These are phyloP conservation scores for Nakazawaea ishiwadae DNA, from an alignment of 805 yeast species.

Conservation along the genomic window DNA sequence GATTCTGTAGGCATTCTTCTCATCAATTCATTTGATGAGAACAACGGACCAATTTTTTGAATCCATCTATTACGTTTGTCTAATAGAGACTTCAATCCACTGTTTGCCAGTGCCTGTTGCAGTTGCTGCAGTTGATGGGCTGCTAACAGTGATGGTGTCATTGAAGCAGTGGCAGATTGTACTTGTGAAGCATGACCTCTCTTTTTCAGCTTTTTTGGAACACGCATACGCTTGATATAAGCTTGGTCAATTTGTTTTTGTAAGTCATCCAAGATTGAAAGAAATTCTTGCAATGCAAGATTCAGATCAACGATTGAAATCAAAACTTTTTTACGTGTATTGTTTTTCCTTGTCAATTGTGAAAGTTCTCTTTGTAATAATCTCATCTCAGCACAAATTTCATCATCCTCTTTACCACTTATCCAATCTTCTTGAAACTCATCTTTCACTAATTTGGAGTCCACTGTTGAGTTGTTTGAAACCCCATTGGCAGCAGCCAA, in stretches of 20 bases:
- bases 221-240: slow-evolving; percentile 75
- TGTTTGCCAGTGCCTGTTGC: slow-evolving; percentile 68
- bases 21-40: slow-evolving; percentile 64
- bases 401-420: slow-evolving; percentile 85
- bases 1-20: slow-evolving; percentile 65
- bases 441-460: slow-evolving; percentile 17
- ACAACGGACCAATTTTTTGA: slow-evolving; percentile 81
- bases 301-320: slow-evolving; percentile 79
- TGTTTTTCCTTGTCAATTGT: slow-evolving; percentile 57
- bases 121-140: slow-evolving; percentile 25
- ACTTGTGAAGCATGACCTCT: slow-evolving; percentile 28
- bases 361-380: slow-evolving; percentile 63
- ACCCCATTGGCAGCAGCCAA: slow-evolving; percentile 9
- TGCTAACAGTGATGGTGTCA: slow-evolving; percentile 28
- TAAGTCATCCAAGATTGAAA: slow-evolving; percentile 83
- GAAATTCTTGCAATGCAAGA: slow-evolving; percentile 91
- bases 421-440: slow-evolving; percentile 64
- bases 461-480: slow-evolving; percentile 7
- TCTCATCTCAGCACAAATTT: slow-evolving; percentile 80
- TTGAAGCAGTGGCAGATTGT: slow-evolving; percentile 15
- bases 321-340: slow-evolving; percentile 58
- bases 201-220: slow-evolving; percentile 63
- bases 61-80: slow-evolving; percentile 92
- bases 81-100: slow-evolving; percentile 70
- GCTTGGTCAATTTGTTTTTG: slow-evolving; percentile 97